phyloP scores from a whole-genome alignment of 2,329 filamentous ascomycete genomes.

The Calcarisporium arbuscula region DNA sequence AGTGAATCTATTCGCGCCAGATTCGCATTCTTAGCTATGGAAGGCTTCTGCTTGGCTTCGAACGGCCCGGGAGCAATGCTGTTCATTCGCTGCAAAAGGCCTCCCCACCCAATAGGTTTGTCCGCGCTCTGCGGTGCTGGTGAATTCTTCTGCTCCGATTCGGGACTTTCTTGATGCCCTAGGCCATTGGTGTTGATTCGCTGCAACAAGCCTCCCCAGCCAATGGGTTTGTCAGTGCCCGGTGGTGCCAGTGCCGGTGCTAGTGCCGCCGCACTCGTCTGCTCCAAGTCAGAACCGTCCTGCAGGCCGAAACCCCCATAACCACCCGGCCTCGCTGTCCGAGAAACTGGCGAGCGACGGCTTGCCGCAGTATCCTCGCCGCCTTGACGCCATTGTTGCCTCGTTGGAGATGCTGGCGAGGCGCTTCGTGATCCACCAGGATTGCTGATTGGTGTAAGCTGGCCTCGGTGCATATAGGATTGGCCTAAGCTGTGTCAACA shows the following conservation, averaged over 20 bases:
- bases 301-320: conserved; percentile 45
- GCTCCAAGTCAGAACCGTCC: no score
- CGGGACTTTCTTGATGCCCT: conserved; percentile 35
- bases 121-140: no score
- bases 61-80: conserved; percentile 62
- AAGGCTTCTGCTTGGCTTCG: conserved; percentile 37
- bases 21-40: conserved; percentile 26
- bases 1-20: conserved; percentile 23
- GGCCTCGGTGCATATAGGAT: conserved; percentile 46
- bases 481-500: conserved; percentile 39
- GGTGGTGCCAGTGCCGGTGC: no score
- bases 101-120: conserved; percentile 12
- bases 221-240: conserved; percentile 6
- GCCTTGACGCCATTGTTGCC: conserved; percentile 26
- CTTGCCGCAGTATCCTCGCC: conserved; percentile 31
- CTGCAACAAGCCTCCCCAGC: conserved; percentile 40
- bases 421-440: conserved; percentile 52
- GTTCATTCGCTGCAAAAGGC: conserved; percentile 56
- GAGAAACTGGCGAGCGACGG: conserved; percentile 25
- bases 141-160: no score
- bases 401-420: no score
- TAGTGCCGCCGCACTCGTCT: conserved; percentile 8
- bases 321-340: conserved; percentile 40
- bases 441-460: conserved; percentile 59
- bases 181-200: conserved; percentile 61